These are phyloP conservation scores for Phragmites australis DNA, from an alignment of 176 grass and related monocot species.

Conservation along the genomic window DNA sequence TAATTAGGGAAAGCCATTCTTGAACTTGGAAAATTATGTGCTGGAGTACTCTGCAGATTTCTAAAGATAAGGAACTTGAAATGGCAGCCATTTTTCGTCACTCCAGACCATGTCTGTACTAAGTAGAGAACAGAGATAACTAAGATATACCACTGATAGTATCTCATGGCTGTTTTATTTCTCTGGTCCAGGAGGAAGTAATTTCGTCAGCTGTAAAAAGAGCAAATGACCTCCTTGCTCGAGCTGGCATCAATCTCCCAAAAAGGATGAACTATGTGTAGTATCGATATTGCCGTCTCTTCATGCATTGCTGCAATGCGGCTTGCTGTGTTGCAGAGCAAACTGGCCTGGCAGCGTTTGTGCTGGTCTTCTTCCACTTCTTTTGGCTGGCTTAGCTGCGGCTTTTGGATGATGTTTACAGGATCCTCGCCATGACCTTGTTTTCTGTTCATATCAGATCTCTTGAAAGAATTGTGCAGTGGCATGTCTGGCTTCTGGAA, in stretches of 20 bases:
- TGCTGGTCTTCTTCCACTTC: neutral
- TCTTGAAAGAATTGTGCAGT: neutral
- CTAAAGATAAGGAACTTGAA: neutral
- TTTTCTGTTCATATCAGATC: neutral
- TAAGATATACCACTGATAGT: neutral
- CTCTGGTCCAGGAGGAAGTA: constrained; percentile 35
- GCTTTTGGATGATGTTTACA: neutral
- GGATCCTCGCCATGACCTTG: neutral
- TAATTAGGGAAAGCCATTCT: neutral
- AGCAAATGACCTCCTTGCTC: constrained; percentile 22
- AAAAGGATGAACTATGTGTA: constrained; percentile 46
- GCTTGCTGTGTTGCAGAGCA: neutral
- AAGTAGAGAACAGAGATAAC: neutral
- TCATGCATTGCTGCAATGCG: neutral
- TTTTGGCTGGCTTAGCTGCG: neutral
- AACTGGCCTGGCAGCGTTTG: neutral
- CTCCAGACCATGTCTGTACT: neutral
- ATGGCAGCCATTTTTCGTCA: neutral
- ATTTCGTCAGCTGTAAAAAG: constrained; percentile 39
- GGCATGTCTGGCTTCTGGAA: neutral
- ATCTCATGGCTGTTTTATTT: neutral
- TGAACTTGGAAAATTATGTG: neutral
- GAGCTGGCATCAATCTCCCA: constrained; percentile 47
- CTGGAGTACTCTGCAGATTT: neutral
- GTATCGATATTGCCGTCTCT: neutral